A percentile compares a stretch with the other conserved stretches of the same genome.
Conservation (phyloP, 768 basidiomycete genomes). For the Mycena indigotica region DNA sequence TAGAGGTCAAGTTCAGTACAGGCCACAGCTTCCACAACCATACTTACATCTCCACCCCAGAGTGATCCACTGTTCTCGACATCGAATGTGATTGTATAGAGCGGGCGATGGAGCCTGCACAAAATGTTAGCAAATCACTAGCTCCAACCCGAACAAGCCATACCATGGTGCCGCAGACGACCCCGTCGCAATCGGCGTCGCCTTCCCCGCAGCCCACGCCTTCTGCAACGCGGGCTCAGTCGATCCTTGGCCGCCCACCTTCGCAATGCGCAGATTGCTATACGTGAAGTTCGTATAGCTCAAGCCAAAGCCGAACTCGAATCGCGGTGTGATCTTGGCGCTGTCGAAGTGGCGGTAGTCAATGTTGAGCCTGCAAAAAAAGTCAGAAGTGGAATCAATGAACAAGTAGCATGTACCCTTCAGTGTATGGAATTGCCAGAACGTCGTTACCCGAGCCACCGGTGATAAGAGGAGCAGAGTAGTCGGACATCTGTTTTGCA, state of each 20-base stretch:
- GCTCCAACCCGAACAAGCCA: too few relatives aligned
- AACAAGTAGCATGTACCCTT: conserved; percentile 39
- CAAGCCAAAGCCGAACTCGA: conserved; percentile 88
- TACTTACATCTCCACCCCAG: conserved; percentile 65
- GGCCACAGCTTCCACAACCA: too few relatives aligned
- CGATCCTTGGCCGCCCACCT: conserved; percentile 41
- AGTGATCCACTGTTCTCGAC: conserved; percentile 65
- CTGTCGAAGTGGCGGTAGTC: conserved; percentile 73
- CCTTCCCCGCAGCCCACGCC: conserved; percentile 62
- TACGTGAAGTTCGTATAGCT: conserved; percentile 85
- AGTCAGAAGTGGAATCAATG: not conserved
- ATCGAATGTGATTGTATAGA: conserved; percentile 61
- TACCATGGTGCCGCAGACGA: conserved; percentile 65
- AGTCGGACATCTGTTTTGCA: conserved; percentile 60
- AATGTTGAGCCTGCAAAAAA: conserved; percentile 50
- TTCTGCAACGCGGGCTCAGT: conserved; percentile 40
- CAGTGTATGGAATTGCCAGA: conserved; percentile 59
- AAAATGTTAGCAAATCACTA: too few relatives aligned
- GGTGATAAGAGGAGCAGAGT: conserved; percentile 51
- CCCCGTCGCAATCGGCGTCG: conserved; percentile 57
- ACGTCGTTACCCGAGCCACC: conserved; percentile 41
- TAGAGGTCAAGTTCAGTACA: too few relatives aligned
- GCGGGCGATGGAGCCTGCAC: conserved; percentile 71
- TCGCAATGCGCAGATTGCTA: conserved; percentile 52
- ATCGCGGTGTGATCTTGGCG: conserved; percentile 70